Conservation (phyloP, 495 filamentous ascomycete genomes). For the Tetracladium marchalianum region DNA sequence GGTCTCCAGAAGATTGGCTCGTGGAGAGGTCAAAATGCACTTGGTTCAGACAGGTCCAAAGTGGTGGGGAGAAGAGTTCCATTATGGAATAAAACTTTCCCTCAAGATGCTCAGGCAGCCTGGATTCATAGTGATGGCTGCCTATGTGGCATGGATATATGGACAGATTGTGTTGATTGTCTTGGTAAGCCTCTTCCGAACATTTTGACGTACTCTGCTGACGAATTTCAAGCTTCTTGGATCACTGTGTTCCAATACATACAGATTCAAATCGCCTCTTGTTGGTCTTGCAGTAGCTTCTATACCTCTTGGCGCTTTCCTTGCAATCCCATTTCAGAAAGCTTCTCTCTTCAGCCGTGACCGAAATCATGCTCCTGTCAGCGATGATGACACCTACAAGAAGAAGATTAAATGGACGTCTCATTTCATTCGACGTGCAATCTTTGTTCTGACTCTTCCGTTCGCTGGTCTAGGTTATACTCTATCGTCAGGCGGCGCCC, state of each 20-base stretch:
- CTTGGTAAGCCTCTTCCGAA: conserved; percentile 28
- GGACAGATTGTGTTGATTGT: conserved; percentile 62
- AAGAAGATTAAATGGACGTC: conserved; percentile 52
- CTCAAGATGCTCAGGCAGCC: conserved; percentile 58
- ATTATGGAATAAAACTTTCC: conserved; percentile 56
- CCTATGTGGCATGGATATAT: conserved; percentile 71
- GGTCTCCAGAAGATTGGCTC: conserved; percentile 47
- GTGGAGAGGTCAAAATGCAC: conserved; percentile 69
- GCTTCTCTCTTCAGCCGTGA: conserved; percentile 55
- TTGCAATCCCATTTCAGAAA: conserved; percentile 62
- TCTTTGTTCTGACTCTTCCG: conserved; percentile 56
- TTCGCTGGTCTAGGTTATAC: conserved; percentile 56
- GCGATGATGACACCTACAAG: conserved; percentile 49
- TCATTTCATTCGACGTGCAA: conserved; percentile 54
- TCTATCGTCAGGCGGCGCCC: conserved; percentile 46
- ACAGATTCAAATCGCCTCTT: conserved; percentile 47
- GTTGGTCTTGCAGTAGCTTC: conserved; percentile 54
- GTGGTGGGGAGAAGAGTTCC: conserved; percentile 67
- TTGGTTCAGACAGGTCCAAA: conserved; percentile 53
- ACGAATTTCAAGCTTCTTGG: conserved; percentile 45
- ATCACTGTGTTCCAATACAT: conserved; percentile 52
- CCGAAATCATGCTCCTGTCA: conserved; percentile 41
- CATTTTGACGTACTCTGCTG: background rate
- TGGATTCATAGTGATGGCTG: conserved; percentile 58
- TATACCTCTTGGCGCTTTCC: conserved; percentile 53